These are phyloP conservation scores for Coemansia sp. DNA, from an alignment of 192 early-diverging fungal genomes.

Conservation along the genomic window DNA sequence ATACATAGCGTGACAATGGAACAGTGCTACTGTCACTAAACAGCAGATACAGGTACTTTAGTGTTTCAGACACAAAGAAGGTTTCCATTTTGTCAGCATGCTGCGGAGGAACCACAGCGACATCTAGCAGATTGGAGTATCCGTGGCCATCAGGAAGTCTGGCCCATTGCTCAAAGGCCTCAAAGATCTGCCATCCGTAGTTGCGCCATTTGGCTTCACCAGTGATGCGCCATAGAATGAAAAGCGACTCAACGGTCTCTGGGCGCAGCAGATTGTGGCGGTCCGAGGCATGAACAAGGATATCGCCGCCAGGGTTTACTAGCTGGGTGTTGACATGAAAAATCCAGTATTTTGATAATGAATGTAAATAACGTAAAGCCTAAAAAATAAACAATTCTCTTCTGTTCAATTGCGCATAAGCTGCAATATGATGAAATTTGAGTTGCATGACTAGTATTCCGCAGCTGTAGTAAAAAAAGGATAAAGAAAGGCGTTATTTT, in stretches of 20 bases:
- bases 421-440: too few species aligned
- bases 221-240: conserved; percentile 81
- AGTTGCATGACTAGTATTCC: too few species aligned
- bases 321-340: conserved; percentile 19
- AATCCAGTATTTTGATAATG: too few species aligned
- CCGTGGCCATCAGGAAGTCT: conserved; percentile 57
- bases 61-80: conserved; percentile 90
- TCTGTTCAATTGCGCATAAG: too few species aligned
- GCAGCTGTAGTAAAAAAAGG: too few species aligned
- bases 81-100: conserved; percentile 54
- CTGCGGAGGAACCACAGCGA: conserved; percentile 25
- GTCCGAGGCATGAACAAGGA: conserved; percentile 21
- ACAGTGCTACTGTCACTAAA: conserved; percentile 64
- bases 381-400: too few species aligned
- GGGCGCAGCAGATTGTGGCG: conserved; percentile 69
- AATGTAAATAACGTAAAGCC: too few species aligned
- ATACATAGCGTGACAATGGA: conserved; percentile 80
- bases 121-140: conserved; percentile 54
- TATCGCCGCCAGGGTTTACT: conserved; percentile 26
- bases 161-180: conserved; percentile 76
- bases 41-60: conserved; percentile 91
- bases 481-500: too few species aligned
- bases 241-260: conserved; percentile 89
- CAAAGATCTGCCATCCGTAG: conserved; percentile 79
- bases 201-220: conserved; percentile 75